A percentile compares a stretch with the other conserved stretches of the same genome.
Evolutionary conservation across 2,329 filamentous ascomycete genomes (phyloP).

Genomic region (Claviceps humidiphila): DNA sequence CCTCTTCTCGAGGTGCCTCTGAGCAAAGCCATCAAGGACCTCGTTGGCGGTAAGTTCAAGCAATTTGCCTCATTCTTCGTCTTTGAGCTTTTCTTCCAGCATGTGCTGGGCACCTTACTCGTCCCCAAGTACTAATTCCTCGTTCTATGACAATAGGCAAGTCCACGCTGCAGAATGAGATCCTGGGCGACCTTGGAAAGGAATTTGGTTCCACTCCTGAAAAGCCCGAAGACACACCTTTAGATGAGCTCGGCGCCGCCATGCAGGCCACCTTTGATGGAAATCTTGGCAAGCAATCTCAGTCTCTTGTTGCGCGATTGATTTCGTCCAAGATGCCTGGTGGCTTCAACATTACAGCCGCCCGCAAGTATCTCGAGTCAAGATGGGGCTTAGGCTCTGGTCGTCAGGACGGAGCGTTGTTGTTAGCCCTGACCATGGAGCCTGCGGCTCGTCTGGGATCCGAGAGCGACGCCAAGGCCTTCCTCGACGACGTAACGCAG

Average conservation of each 20-base stretch:
- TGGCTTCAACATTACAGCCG: conserved; percentile 95
- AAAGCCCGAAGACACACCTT: conserved; percentile 92
- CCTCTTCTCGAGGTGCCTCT: conserved; percentile 74
- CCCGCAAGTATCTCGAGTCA: conserved; percentile 88
- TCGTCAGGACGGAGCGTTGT: conserved; percentile 78
- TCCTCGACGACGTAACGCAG: conserved; percentile 75
- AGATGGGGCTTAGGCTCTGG: conserved; percentile 81
- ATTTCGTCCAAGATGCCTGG: conserved; percentile 99
- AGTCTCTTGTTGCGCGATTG: conserved; percentile 81
- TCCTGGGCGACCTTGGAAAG: conserved; percentile 92
- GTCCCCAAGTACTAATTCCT: conserved; percentile 4
- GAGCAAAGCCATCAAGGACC: conserved; percentile 94
- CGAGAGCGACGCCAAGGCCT: conserved; percentile 82
- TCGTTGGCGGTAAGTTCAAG: conserved; percentile 71
- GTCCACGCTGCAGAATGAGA: conserved; percentile 97
- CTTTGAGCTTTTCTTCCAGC: not conserved
- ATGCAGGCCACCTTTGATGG: conserved; percentile 99
- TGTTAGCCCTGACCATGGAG: conserved; percentile 87
- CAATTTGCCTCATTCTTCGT: no score
- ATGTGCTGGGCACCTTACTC: not conserved
- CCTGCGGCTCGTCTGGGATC: conserved; percentile 77
- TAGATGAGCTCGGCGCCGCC: conserved; percentile 85
- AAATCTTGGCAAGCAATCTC: conserved; percentile 92
- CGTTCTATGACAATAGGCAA: conserved; percentile 50
- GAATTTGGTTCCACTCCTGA: conserved; percentile 97